A percentile compares a stretch with the other conserved stretches of the same genome.
phyloP scores from a whole-genome alignment of 139 green algal species.

The Coelastrella sp. region DNA sequence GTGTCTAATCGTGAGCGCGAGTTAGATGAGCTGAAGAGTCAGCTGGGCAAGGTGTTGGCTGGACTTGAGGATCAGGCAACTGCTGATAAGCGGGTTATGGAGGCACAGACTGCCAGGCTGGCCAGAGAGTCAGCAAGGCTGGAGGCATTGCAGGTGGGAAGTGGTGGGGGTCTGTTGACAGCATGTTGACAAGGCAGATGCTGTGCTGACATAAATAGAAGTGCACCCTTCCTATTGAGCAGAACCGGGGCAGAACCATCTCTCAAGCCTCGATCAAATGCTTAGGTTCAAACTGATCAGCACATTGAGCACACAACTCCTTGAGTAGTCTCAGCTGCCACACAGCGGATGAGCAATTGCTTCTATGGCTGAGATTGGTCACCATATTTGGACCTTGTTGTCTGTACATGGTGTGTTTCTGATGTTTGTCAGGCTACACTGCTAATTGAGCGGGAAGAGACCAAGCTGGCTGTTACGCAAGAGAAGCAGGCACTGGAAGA shows the following conservation, averaged over 20 bases:
- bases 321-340: too few species aligned
- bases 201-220: neutral
- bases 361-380: too few species aligned
- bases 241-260: too few species aligned
- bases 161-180: too few species aligned
- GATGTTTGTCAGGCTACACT: constrained; percentile 18
- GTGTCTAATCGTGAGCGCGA: constrained; percentile 20
- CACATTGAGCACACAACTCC: too few species aligned
- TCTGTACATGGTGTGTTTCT: neutral
- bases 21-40: constrained; percentile 30
- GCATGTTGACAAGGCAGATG: neutral
- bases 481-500: constrained; percentile 50
- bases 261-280: too few species aligned
- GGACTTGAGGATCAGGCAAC: constrained; percentile 21
- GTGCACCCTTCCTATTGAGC: too few species aligned
- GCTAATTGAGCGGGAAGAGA: constrained; percentile 42
- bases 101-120: constrained; percentile 18
- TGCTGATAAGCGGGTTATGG: constrained; percentile 30
- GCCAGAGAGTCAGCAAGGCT: constrained; percentile 35
- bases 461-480: neutral
- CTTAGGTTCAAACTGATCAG: too few species aligned
- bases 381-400: too few species aligned
- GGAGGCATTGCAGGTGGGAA: constrained; percentile 44
- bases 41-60: constrained; percentile 17
- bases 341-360: too few species aligned